Evolutionary conservation across 169 alveolate genomes (phyloP).

Genomic region (Eimeria maxima): DNA sequence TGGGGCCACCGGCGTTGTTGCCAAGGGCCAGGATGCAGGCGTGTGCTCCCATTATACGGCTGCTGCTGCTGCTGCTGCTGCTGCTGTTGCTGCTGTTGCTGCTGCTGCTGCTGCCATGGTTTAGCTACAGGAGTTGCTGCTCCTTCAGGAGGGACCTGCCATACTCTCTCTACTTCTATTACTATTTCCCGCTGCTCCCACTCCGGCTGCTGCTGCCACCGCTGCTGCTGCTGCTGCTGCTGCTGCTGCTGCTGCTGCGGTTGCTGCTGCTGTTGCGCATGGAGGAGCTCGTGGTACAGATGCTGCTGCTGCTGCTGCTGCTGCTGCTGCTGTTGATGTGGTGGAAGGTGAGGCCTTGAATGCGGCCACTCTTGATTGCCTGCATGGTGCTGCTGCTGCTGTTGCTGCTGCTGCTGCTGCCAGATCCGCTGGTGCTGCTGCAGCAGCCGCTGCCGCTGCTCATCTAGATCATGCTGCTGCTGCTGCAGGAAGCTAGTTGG

Average conservation of each 20-base stretch:
- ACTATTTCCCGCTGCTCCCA: not conserved
- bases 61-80: too few relatives aligned
- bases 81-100: not conserved
- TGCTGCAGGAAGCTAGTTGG: too few relatives aligned
- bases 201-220: not conserved
- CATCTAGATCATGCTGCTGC: not conserved
- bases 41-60: not conserved
- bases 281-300: not conserved
- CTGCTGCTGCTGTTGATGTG: too few relatives aligned
- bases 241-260: too few relatives aligned
- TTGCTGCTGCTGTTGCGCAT: too few relatives aligned
- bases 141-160: conserved; percentile 6
- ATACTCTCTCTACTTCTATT: not conserved
- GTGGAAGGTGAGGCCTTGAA: too few relatives aligned
- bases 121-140: not conserved
- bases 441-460: not conserved
- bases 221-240: too few relatives aligned
- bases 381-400: too few relatives aligned
- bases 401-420: too few relatives aligned
- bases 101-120: conserved; percentile 16
- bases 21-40: not conserved
- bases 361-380: too few relatives aligned
- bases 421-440: not conserved
- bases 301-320: too few relatives aligned
- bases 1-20: too few relatives aligned